Percentiles rank a stretch among this genome's conserved stretches.
Evolutionary conservation across 768 basidiomycete species (phyloP).

Genomic region (Collybiopsis confluens): DNA sequence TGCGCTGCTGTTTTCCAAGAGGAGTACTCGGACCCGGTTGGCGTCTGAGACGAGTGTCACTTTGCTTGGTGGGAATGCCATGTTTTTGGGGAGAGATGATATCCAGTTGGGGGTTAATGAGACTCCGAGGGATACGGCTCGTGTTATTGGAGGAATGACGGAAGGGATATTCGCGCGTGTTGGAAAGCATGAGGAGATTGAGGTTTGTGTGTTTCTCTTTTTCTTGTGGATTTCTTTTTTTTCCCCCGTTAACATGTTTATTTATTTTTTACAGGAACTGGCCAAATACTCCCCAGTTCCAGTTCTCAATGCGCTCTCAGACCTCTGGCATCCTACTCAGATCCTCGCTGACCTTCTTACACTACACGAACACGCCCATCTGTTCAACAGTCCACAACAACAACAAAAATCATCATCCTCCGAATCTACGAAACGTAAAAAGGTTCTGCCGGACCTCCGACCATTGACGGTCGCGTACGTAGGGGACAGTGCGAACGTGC

Average conservation of each 20-base stretch:
- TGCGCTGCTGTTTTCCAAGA: conserved; percentile 88
- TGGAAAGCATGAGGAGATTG: conserved; percentile 87
- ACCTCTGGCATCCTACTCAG: conserved; percentile 96
- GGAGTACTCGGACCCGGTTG: conserved; percentile 88
- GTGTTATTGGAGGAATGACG: conserved; percentile 91
- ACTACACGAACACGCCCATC: conserved; percentile 68
- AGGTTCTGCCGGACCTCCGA: conserved; percentile 47
- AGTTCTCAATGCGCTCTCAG: conserved; percentile 93
- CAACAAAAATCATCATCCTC: conserved; percentile 9
- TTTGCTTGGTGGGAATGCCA: conserved; percentile 80
- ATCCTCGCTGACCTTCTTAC: conserved; percentile 91
- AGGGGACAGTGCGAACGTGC: conserved; percentile 91
- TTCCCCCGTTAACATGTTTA: neutral
- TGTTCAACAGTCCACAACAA: conserved; percentile 41
- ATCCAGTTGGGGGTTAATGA: conserved; percentile 98
- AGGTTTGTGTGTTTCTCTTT: conserved; percentile 69
- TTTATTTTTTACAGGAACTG: conserved; percentile 60
- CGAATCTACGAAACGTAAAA: conserved; percentile 15
- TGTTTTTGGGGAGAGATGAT: conserved; percentile 87
- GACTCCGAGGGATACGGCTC: conserved; percentile 73
- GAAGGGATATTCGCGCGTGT: conserved; percentile 97
- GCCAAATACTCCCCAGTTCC: conserved; percentile 89
- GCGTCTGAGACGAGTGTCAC: conserved; percentile 79
- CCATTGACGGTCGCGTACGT: conserved; percentile 91
- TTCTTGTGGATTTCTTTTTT: neutral